Evolutionary conservation across 768 basidiomycete species (phyloP), one percentile per base, ranked within the genome.

Genomic region (Lanmaoa rubissima): DNA sequence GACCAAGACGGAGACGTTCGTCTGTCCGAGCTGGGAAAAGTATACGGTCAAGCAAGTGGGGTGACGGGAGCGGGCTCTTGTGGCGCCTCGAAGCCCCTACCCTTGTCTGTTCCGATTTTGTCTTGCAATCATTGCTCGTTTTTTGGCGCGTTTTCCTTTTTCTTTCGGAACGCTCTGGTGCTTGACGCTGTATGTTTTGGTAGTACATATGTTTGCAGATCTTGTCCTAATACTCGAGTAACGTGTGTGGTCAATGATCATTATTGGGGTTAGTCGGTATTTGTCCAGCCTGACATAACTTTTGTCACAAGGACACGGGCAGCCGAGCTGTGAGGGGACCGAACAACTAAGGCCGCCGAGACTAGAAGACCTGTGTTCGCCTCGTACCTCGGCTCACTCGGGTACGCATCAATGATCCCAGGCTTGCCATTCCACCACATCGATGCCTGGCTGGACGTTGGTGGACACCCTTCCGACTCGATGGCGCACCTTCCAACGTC

Each of bases 1-100:
- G 54, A 67, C 63, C 38, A 70, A 71, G 66, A 72, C 73, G 17
- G 82, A 80, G 69, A 78, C 79, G 55, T 75, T 81, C 35, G 60
- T 75, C 17, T 84, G 81, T 65, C 85, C 86, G 31, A 81, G 77
- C 51, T 88, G 86, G 86, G 85, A 88, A 67, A 74, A 82, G 56
- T 87, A 88, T 67, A 66, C 78, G 40, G 77, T 87, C 39, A 78
- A 77, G 61, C 74, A 69, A 36, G 69, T 68, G 1, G 62, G 51
- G n/a, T 68, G 53, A 64, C 14, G 13, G 17, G 19, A 32, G 11
- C 4, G 17, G 32, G 2, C 5, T 19, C 11, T 8, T 28, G 28
- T 41, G 45, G 24, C 2, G 13, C 41, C 13, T 19, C 39, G 10
- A 11, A 24, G 11, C 9, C 3, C 14, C 24, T 10, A 19, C 41